Evolutionary conservation across 228 moss, liverwort and hornwort species (phyloP), one percentile per base, ranked within the genome.

Genomic region (Sphagnum fallax): DNA sequence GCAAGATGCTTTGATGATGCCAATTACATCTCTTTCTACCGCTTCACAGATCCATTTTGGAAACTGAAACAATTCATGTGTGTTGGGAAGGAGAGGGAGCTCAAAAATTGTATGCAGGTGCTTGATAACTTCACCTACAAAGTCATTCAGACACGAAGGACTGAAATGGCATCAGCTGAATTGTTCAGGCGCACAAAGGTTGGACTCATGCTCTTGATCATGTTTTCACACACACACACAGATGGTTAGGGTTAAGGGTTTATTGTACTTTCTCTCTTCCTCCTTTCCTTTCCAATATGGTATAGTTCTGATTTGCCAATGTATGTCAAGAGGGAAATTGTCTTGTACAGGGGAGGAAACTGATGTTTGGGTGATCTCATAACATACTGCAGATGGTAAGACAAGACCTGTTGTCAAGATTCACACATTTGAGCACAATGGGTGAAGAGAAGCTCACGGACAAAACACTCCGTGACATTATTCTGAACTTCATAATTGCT

Each of bases 401-500:
- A 6, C 75, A 70, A 6, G 85, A 90, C 66, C 66, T 87, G 5
- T 15, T 90, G 6, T 84, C 90, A 0, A 78, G 80, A 62, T 85
- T 87, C 62, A 66, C 75, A 2, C 74, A 80, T 49, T 61, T 88
- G 0, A 68, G 70, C 14, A 52, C 61, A 0, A 60, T 13, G 0
- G 66, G 15, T 4, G 68, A 48, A 47, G 70, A 65, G 4, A 14
- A 1, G 15, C 77, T 65, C 64, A 69, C 83, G 0, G 71, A 88
- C 72, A 78, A 48, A 5, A 51, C 50, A 10, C 47, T 88, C 4
- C 74, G 82, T 18, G 84, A 88, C 53, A 78, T 80, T 78, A 80
- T 88, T 32, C 65, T 84, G 11, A 88, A 88, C 63, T 88, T 88
- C 61, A 62, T 88, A 32, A 80, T 88, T 4, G 88, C 88, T 0